Conservation (phyloP, 2,329 filamentous ascomycete genomes). For the Pyricularia sp. region DNA sequence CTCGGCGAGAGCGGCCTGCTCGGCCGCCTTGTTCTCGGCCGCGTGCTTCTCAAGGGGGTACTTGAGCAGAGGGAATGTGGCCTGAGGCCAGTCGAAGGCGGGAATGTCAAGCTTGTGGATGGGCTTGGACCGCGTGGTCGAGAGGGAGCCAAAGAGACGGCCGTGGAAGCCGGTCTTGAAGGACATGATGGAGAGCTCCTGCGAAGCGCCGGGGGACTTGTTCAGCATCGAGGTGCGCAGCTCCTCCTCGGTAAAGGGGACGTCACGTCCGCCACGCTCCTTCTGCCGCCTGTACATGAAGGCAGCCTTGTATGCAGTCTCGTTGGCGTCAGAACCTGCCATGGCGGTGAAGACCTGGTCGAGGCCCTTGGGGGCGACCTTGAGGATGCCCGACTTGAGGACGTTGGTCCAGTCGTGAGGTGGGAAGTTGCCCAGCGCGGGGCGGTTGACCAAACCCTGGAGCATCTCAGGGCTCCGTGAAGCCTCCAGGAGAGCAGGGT, state of each 20-base stretch:
- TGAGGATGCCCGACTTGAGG: constrained; percentile 70
- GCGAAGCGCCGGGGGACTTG: constrained; percentile 63
- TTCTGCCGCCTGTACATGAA: constrained; percentile 86
- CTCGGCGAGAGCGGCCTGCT: constrained; percentile 72
- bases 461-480: constrained; percentile 72
- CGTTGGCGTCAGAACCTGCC: constrained; percentile 86
- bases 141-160: constrained; percentile 77
- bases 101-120: constrained; percentile 95
- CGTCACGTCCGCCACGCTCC: constrained; percentile 67
- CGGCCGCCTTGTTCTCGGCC: constrained; percentile 72
- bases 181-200: constrained; percentile 67
- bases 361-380: constrained; percentile 72
- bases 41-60: constrained; percentile 77
- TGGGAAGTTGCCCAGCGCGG: constrained; percentile 85
- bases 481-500: constrained; percentile 61
- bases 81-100: constrained; percentile 90
- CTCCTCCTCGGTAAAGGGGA: constrained; percentile 74
- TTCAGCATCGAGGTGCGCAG: constrained; percentile 71
- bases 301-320: constrained; percentile 89
- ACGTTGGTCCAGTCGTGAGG: constrained; percentile 74
- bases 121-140: constrained; percentile 83
- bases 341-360: constrained; percentile 87
- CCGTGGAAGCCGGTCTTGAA: constrained; percentile 83
- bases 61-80: constrained; percentile 74
- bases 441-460: constrained; percentile 75